Evolutionary conservation across 2,329 filamentous ascomycete species (phyloP), one percentile per base, ranked within the genome.

Genomic region (Botrytis fabae): DNA sequence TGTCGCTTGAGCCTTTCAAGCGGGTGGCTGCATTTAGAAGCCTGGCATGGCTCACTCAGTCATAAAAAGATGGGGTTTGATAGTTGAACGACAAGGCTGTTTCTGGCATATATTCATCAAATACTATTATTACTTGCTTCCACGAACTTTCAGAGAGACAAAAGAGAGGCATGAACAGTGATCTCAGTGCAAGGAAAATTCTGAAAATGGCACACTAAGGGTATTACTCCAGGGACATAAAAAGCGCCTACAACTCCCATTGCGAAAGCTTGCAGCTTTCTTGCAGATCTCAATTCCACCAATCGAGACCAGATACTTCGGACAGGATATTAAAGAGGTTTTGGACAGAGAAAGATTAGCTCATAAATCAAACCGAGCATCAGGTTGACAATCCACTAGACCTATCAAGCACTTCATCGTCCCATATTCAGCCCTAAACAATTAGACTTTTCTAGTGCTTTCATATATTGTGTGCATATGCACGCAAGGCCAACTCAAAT

Each of bases 381-480:
- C 14, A 28, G 51, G n/a, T 57, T 57, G n/a, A 18, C n/a, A 14
- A 57, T 57, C 51, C n/a, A 57, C 62, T 65, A 48, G 62, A 35
- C 2, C 62, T 35, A 65, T 46, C 20, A 48, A 65, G 42, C n/a
- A 64, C 40, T 64, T 22, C 9, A 7, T 32, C 25, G 35, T 62
- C 14, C 38, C 44, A 66, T 22, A 40, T 28, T 54, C 64, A 68
- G 64, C 64, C 48, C 35, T 57, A 42, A 40, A 32, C 4, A 12
- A 40, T 18, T 51, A 35, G 20, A 18, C 32, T 66, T 28, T 12
- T 18, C 44, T 66, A 40, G 7, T 66, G 46, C 46, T 54, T 12
- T 40, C 16, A 68, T n/a, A 25, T 54, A 28, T 40, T 40, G n/a
- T 40, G 25, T 68, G 46, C 64, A 68, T 68, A 66, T 54, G 62